Evolutionary conservation across 1,284 basidiomycete genomes (phyloP).

Genomic region (Somion occarium): DNA sequence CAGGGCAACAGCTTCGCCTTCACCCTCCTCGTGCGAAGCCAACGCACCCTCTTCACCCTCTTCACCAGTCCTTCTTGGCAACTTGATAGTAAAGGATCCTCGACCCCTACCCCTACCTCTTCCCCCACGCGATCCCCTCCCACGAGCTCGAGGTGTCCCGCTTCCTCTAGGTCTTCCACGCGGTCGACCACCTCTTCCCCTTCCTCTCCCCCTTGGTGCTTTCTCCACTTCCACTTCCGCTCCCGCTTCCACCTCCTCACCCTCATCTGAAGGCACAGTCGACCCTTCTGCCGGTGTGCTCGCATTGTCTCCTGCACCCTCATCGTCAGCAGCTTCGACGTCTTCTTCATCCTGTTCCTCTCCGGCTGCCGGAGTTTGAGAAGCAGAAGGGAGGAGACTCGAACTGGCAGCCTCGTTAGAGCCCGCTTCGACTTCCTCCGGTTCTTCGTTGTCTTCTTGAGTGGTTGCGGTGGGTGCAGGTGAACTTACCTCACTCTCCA

Average conservation of each 20-base stretch:
- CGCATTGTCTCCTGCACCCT: slow-evolving; percentile 14
- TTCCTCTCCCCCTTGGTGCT: slow-evolving; percentile 12
- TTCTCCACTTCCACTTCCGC: slow-evolving; percentile 5
- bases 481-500: neutral
- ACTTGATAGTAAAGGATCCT: slow-evolving; percentile 30
- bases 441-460: slow-evolving; percentile 16
- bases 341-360: neutral
- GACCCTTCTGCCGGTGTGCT: slow-evolving; percentile 10
- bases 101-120: slow-evolving; percentile 41
- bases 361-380: slow-evolving; percentile 1
- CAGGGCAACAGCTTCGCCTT: slow-evolving; percentile 19
- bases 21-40: slow-evolving; percentile 27
- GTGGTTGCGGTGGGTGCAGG: neutral
- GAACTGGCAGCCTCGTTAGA: slow-evolving; percentile 16
- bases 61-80: slow-evolving; percentile 33
- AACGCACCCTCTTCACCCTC: slow-evolving; percentile 38
- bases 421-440: slow-evolving; percentile 15
- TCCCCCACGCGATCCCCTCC: slow-evolving; percentile 21
- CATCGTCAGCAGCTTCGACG: slow-evolving; percentile 15
- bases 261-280: neutral
- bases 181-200: slow-evolving; percentile 19
- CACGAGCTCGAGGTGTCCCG: slow-evolving; percentile 22
- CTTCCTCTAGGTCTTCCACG: slow-evolving; percentile 26
- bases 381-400: slow-evolving; percentile 3
- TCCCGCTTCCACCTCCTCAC: neutral